Base-by-base conservation (phyloP, 495 filamentous ascomycete genomes). In the Geopyxis carbonaria region DNA sequence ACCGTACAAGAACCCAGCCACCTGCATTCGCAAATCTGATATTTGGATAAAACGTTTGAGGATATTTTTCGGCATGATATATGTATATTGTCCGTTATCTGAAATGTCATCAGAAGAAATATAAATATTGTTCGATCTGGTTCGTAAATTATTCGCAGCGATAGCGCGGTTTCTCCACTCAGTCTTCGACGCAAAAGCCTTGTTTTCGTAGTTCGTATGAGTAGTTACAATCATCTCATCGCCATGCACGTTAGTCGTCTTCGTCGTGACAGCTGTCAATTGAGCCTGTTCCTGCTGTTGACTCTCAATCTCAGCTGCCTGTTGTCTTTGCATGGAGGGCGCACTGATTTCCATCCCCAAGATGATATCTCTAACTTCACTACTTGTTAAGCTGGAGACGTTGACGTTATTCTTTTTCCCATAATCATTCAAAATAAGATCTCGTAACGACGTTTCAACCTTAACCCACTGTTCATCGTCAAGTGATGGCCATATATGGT, bases 361-460 rank as follows among this genome's bases (percentile, higher is more conserved):
- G 50, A 99, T 99, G 52, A 99, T 99, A 56, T 99, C 91, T 39
- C 91, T 75, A 28, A 99, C 87, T 70, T 99, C 91, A 50, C 76
- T 91, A 48, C 75, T 92, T 0, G 91, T 99, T 61, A 99, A 68
- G 53, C 81, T 91, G 13, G 91, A 89, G 16, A 87, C 86, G 56
- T 94, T 95, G 63, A 99, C 91, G 50, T 95, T 94, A 61, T 95
- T 99, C 68, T 95, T 95, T 73, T 95, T 95, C 51, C 91, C 91
- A 51, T 99, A 99, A 57, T 99, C 89, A 43, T 94, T 93, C 42
- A 99, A 59, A 47, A 99, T 95, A 38, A 99, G 61, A 67, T 99
- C 91, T 50, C 91, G 75, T 35, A 99, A 63, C 56, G 93, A 83
- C 42, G 83, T 81, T 69, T 99, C 91, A 15, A 99, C 84, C 70